Base-by-base conservation (phyloP, 352 stramenopile genomes). In the Phytophthora hybrid region DNA sequence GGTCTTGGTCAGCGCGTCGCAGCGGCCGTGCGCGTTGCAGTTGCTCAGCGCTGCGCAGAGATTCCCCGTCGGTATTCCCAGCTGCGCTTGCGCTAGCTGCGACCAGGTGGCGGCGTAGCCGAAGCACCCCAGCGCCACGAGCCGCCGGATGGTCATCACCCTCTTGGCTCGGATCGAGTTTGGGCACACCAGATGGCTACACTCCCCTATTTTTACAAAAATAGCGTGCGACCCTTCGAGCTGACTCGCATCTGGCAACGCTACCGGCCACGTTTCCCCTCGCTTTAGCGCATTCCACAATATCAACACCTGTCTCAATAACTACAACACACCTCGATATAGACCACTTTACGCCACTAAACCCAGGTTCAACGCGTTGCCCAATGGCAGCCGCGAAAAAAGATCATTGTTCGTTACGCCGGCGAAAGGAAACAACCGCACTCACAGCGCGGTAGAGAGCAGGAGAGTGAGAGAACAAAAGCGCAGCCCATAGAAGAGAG, bases 21-120 rank as follows among this genome's bases (percentile, higher is more conserved):
- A 98, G 39, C 80, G 82, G 23, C 94, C 94, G 53, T 98, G 90
- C 32, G 89, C 92, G 58, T 96, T 98, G 82, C 94, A 98, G 68
- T 94, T 91, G 68, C 76, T 89, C 52, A 97, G 74, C 49, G 82
- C 76, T 9, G 85, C 75, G 75, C 92, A 98, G n/a, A 94, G 70
- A 53, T 89, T 93, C 11, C 81, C 84, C 1, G 82, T 90, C 10
- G 74, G 70, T 26, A 92, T 76, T 16, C 85, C 85, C 63, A 85
- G 59, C 57, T 94, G 87, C 14, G 73, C 82, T 44, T 31, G 39
- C 53, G 34, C 51, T 34, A 44, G 37, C 16, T 11, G 37, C 37
- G 37, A 18, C 37, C 37, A 44, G 37, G 37, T 44, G 5, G 32
- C 16, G 39, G 41, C 19, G n/a, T 41, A 61, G 31, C 26, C 46